These are phyloP conservation scores for Acanthochlamys bracteata DNA, from an alignment of 106 monocot genomes.

Conservation along the genomic window DNA sequence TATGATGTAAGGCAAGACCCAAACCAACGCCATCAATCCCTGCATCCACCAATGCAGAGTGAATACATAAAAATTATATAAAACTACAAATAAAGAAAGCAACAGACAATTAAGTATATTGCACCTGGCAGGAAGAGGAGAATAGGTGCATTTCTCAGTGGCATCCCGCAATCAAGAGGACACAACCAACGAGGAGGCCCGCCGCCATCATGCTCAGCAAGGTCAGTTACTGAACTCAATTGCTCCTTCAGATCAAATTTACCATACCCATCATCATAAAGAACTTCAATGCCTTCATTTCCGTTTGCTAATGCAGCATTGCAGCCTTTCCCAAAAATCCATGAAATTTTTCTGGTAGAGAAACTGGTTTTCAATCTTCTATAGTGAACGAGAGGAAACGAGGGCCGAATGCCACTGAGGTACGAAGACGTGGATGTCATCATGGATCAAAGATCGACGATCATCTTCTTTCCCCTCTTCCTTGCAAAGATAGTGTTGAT, in stretches of 20 bases:
- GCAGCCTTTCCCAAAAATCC: too few species aligned
- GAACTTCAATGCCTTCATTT: not conserved
- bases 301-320: too few species aligned
- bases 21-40: slow-evolving; percentile 18
- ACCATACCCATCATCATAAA: slow-evolving; percentile 6
- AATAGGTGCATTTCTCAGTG: not conserved
- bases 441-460: too few species aligned
- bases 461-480: too few species aligned
- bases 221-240: not conserved
- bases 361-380: too few species aligned
- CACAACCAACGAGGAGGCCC: slow-evolving; percentile 5
- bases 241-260: not conserved
- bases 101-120: not conserved
- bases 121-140: slow-evolving; percentile 5
- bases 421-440: too few species aligned
- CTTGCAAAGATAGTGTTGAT: too few species aligned
- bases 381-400: too few species aligned
- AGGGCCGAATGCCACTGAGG: too few species aligned
- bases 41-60: slow-evolving; percentile 3
- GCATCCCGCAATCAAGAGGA: not conserved
- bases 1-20: slow-evolving; percentile 20
- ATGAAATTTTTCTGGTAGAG: too few species aligned
- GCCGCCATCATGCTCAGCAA: not conserved
- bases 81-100: not conserved
- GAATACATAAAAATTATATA: not conserved